Conservation (phyloP, 2,329 filamentous ascomycete genomes). For the Fusarium albosuccineum region DNA sequence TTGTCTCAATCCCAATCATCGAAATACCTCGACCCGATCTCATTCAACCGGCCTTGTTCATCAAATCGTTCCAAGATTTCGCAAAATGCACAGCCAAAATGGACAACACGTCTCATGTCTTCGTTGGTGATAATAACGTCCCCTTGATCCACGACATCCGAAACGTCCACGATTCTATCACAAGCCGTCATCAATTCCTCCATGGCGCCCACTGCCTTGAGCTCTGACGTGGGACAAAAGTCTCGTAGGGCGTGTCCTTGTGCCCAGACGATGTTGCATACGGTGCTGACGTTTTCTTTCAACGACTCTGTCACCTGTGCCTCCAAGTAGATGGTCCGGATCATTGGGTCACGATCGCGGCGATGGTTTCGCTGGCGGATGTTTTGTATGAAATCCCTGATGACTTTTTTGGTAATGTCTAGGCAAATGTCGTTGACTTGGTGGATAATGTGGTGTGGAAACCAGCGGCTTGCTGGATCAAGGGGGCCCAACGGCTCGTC, state of each 20-base stretch:
- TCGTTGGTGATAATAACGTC: not conserved
- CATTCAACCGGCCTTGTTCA: not conserved
- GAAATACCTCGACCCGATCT: not conserved
- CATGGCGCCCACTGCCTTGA: not conserved
- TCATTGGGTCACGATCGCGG: not conserved
- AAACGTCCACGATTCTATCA: not conserved
- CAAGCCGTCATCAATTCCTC: not conserved
- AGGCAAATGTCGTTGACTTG: conserved; percentile 17
- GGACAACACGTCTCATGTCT: not conserved
- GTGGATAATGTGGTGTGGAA: not conserved
- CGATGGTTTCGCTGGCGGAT: not conserved
- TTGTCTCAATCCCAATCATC: not conserved
- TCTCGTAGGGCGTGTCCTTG: conserved; percentile 9
- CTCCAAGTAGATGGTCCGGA: not conserved
- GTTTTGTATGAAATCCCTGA: conserved; percentile 9
- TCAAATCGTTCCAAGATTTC: not conserved
- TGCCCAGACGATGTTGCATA: conserved; percentile 20
- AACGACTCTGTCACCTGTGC: conserved; percentile 4
- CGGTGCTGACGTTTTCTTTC: conserved; percentile 3
- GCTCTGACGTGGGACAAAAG: conserved; percentile 3
- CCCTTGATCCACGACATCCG: not conserved
- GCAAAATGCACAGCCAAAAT: conserved; percentile 9
- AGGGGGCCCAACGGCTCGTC: too few relatives aligned
- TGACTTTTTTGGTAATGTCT: conserved; percentile 7
- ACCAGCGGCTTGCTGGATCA: not conserved